These are phyloP conservation scores for Adiantum capillusveneris DNA, from an alignment of 75 land plant genomes.

Conservation along the genomic window DNA sequence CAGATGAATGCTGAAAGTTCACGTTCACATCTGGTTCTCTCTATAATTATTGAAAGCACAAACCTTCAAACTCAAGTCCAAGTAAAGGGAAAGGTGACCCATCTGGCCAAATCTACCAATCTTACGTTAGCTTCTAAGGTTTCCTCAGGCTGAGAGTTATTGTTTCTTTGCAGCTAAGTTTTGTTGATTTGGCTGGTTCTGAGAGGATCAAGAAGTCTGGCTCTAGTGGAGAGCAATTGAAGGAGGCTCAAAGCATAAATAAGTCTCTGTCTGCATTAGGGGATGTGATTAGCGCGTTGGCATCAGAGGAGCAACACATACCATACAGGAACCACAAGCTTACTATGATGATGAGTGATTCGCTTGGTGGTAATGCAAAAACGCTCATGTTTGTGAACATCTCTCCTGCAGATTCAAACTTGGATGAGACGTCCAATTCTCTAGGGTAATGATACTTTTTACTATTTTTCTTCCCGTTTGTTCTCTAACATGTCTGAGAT, in stretches of 20 bases:
- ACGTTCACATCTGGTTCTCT: slow-evolving; percentile 87
- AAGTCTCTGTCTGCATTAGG: slow-evolving; percentile 83
- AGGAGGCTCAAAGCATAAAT: slow-evolving; percentile 77
- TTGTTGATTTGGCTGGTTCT: slow-evolving; percentile 83
- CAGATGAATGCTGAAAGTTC: slow-evolving; percentile 99
- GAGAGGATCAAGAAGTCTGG: slow-evolving; percentile 77
- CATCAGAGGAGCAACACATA: slow-evolving; percentile 42
- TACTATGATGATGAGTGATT: slow-evolving; percentile 98
- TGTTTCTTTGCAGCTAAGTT: slow-evolving; percentile 34
- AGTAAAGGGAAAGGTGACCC: slow-evolving; percentile 92
- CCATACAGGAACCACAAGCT: slow-evolving; percentile 97
- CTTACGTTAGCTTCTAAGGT: too few relatives aligned
- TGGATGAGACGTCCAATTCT: slow-evolving; percentile 93
- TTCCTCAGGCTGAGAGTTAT: background rate
- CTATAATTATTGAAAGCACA: slow-evolving; percentile 89
- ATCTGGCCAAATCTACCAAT: background rate
- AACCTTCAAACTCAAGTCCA: slow-evolving; percentile 80
- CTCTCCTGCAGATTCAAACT: slow-evolving; percentile 92
- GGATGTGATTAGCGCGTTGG: slow-evolving; percentile 71
- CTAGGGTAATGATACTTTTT: slow-evolving; percentile 39
- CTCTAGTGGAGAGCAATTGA: slow-evolving; percentile 61
- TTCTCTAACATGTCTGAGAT: too few relatives aligned
- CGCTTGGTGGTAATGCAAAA: slow-evolving; percentile 98
- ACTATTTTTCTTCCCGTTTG: too few relatives aligned
- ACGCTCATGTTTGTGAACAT: slow-evolving; percentile 98